phyloP scores from a whole-genome alignment of 768 basidiomycete genomes.

The Pholiota microspora region DNA sequence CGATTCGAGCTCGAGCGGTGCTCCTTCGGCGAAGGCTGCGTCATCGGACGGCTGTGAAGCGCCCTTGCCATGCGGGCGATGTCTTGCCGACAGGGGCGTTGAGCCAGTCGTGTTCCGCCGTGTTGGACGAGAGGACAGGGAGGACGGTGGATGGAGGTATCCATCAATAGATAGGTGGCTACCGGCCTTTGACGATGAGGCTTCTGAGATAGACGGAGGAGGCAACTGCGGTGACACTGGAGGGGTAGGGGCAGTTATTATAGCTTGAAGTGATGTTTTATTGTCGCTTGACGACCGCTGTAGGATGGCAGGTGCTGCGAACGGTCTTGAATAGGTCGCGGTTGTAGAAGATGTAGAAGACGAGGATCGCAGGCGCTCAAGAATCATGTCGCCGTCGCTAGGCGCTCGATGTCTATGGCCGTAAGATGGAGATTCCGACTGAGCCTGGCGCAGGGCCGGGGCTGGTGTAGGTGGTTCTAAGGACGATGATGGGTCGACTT shows the following conservation, averaged over 20 bases:
- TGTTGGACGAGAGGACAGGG: constrained; percentile 36
- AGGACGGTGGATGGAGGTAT: constrained; percentile 51
- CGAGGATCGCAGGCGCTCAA: neutral
- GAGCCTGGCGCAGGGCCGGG: neutral
- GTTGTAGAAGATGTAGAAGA: constrained; percentile 3
- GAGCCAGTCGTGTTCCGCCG: constrained; percentile 77
- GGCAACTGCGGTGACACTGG: constrained; percentile 16
- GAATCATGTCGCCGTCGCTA: neutral
- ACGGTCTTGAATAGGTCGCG: neutral
- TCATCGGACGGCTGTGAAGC: constrained; percentile 37
- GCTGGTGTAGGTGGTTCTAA: constrained; percentile 6
- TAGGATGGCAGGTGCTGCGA: constrained; percentile 16
- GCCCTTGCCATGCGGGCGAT: constrained; percentile 20
- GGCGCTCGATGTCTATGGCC: neutral
- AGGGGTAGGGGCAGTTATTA: constrained; percentile 14
- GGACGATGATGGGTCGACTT: constrained; percentile 14
- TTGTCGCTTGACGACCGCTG: constrained; percentile 54
- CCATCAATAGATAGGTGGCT: constrained; percentile 33
- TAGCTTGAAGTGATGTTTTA: constrained; percentile 34
- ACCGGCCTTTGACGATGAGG: constrained; percentile 21
- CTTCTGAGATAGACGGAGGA: constrained; percentile 13
- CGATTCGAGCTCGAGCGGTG: constrained; percentile 51
- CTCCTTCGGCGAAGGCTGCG: constrained; percentile 24
- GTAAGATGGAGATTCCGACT: neutral
- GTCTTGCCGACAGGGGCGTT: constrained; percentile 21